Evolutionary conservation across 176 grass and related monocot genomes (phyloP).

Genomic region (Musa acuminata): DNA sequence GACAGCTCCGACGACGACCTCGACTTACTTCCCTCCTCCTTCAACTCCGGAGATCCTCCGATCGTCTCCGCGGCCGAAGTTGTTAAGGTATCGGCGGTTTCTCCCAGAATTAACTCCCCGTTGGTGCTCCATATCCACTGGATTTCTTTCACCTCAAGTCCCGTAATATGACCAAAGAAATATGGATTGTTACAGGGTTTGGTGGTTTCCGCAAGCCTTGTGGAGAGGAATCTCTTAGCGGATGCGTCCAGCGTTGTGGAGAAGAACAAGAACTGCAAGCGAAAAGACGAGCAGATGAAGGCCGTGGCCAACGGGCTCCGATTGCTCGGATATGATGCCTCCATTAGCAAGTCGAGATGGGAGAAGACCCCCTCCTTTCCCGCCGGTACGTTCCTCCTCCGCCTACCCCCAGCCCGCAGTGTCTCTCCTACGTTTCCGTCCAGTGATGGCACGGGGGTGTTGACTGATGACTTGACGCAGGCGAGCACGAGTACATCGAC

Average conservation of each 20-base stretch:
- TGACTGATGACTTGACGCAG: too few species aligned
- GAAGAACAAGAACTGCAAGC: slow-evolving; percentile 10
- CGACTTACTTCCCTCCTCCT: background rate
- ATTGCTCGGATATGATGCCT: slow-evolving; percentile 10
- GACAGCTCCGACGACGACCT: background rate
- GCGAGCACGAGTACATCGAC: too few species aligned
- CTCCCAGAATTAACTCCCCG: background rate
- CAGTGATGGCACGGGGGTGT: too few species aligned
- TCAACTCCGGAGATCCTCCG: background rate
- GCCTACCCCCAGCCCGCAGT: background rate
- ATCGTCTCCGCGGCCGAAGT: background rate
- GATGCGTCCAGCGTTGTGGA: background rate
- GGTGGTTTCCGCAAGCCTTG: background rate
- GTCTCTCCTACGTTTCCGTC: too few species aligned
- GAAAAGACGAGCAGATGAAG: background rate
- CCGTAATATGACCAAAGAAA: background rate
- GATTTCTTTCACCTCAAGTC: background rate
- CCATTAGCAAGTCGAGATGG: slow-evolving; percentile 11
- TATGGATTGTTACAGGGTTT: background rate
- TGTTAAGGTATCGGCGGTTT: background rate
- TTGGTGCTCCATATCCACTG: background rate
- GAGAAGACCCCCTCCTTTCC: slow-evolving; percentile 27
- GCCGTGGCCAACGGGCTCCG: background rate
- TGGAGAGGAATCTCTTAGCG: slow-evolving; percentile 18
- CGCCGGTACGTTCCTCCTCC: slow-evolving; percentile 22